Base-by-base conservation (phyloP, 768 basidiomycete genomes). In the Calocera viscosa region DNA sequence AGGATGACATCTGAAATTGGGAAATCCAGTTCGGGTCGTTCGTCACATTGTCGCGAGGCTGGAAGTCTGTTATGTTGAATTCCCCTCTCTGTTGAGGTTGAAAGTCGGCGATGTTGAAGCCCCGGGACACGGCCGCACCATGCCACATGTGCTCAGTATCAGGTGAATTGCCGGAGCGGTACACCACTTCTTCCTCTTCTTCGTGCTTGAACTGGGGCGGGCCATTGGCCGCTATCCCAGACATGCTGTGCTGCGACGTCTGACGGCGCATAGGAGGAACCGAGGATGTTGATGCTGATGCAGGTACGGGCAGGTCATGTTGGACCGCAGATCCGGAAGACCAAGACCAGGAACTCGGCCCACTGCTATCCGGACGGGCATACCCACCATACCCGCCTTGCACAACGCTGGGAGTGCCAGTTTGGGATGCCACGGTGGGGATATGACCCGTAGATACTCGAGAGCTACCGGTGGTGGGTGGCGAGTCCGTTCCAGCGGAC, bases 81-180 rank as follows among this genome's bases (percentile, higher is more conserved):
- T 60, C 53, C 22, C 53, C 53, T 5, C 53, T 11, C 19, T 60
- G 53, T 19, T 60, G 53, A 2, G 53, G 53, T 22, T 60, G 53
- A 26, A 60, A 60, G 30, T 60, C 53, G 53, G 14, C 30, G 2
- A 60, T 26, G 53, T 32, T 60, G 53, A 60, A 60, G 53, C 53
- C 30, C 7, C 53, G 53, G 10, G 53, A 60, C 26, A 60, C 53
- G 14, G 14, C 30, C 7, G 26, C 30, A 2, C 26, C 30, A 32
- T 60, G 53, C 53, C 53, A 60, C 53, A 60, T 60, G 22, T 60
- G 53, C 26, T 60, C 53, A 3, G 53, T 60, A 16, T 60, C 53
- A 10, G 53, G 53, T 30, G 53, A 60, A 30, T 60, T 60, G 11
- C 26, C 53, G 30, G 53, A 60, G 8, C 53, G 53, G 30, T 60